These are phyloP conservation scores for Sugiyamaella paludigena DNA, from an alignment of 1,139 yeast genomes.

Conservation along the genomic window DNA sequence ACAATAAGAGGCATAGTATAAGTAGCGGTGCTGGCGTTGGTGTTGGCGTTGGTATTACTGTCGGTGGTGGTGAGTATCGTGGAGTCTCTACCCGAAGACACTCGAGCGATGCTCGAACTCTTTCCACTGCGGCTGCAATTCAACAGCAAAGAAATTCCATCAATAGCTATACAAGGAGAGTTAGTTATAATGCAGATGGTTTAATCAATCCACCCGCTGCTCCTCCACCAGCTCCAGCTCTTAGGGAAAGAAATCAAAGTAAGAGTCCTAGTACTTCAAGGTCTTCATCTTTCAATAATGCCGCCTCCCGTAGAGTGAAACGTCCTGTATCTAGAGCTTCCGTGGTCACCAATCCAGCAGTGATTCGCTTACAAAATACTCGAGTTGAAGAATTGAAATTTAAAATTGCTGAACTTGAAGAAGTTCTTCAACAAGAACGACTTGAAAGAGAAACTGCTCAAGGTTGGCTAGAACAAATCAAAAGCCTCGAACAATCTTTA, in stretches of 20 bases:
- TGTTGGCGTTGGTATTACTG: not conserved
- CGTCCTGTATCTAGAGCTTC: slow-evolving; percentile 23
- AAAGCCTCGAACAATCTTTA: slow-evolving; percentile 26
- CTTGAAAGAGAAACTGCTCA: slow-evolving; percentile 30
- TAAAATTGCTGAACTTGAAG: slow-evolving; percentile 34
- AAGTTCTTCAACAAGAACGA: slow-evolving; percentile 31
- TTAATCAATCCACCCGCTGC: slow-evolving; percentile 11
- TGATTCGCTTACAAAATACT: slow-evolving; percentile 12
- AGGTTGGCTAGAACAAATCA: slow-evolving; percentile 27
- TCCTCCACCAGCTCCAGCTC: slow-evolving; percentile 19
- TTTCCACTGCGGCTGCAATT: slow-evolving; percentile 2
- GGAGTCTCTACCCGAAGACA: slow-evolving; percentile 3
- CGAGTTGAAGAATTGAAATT: slow-evolving; percentile 34
- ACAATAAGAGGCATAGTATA: no score
- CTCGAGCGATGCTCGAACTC: slow-evolving; percentile 9
- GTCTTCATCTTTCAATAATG: slow-evolving; percentile 7
- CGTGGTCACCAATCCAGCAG: slow-evolving; percentile 6
- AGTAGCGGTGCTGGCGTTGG: not conserved
- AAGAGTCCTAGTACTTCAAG: slow-evolving; percentile 11
- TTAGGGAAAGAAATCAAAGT: slow-evolving; percentile 2
- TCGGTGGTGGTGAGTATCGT: not conserved
- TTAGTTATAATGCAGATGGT: slow-evolving; percentile 9
- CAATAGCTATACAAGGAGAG: slow-evolving; percentile 5
- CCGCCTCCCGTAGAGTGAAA: slow-evolving; percentile 10
- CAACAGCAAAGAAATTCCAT: slow-evolving; percentile 3